A percentile compares a stretch with the other conserved stretches of the same genome.
Conservation (phyloP, 1,139 yeast genomes). For the Protomyces gravidus region DNA sequence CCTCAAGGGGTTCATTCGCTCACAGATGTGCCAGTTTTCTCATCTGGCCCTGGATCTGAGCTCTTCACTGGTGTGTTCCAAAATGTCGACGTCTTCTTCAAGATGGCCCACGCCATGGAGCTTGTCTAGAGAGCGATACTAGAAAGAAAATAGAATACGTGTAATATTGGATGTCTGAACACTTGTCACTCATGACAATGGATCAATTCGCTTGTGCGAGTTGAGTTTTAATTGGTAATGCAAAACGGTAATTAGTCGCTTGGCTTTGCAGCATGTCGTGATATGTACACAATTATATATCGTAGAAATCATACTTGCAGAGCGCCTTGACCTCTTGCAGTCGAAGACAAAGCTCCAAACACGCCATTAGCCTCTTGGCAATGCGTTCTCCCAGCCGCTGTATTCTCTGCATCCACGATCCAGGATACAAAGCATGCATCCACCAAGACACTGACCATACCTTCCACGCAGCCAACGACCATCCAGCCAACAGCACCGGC, state of each 20-base stretch:
- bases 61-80: constrained; percentile 7
- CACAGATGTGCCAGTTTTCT: constrained; percentile 12
- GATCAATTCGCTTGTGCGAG: not conserved
- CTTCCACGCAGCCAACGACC: constrained; percentile 46
- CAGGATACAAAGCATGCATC: constrained; percentile 44
- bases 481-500: constrained; percentile 47
- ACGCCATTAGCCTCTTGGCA: constrained; percentile 22
- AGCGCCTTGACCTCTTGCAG: not conserved
- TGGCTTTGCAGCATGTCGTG: too few relatives aligned
- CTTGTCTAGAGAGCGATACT: not conserved
- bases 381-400: constrained; percentile 16
- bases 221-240: not conserved
- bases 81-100: not conserved
- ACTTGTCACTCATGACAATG: too few relatives aligned
- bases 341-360: not conserved
- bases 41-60: constrained; percentile 5
- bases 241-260: not conserved
- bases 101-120: constrained; percentile 1
- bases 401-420: constrained; percentile 39
- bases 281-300: too few relatives aligned
- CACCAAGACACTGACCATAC: constrained; percentile 43
- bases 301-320: not conserved
- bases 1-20: constrained; percentile 11
- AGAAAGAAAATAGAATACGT: not conserved
- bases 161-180: not conserved